A percentile compares a stretch with the other conserved stretches of the same genome.
Conservation (phyloP, 768 basidiomycete species). For the Kwoniella bestiolae region DNA sequence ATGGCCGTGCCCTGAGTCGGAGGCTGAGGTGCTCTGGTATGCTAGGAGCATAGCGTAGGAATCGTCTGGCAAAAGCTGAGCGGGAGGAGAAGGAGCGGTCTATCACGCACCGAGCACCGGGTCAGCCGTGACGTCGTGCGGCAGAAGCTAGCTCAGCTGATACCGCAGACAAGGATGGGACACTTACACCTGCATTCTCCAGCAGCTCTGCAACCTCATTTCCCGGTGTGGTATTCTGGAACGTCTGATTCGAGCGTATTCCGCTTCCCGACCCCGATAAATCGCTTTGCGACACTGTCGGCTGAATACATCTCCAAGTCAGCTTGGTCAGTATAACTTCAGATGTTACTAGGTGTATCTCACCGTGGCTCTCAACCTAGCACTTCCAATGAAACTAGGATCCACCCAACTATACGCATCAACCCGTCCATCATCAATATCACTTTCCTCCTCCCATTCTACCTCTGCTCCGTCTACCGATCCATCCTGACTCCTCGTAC, state of each 20-base stretch:
- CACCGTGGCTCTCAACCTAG: constrained; percentile 33
- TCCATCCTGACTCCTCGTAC: neutral
- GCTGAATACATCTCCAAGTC: constrained; percentile 6
- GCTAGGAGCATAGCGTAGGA: constrained; percentile 46
- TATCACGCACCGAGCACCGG: neutral
- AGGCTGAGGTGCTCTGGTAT: constrained; percentile 40
- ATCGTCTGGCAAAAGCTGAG: constrained; percentile 26
- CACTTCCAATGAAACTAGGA: constrained; percentile 41
- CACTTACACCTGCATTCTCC: constrained; percentile 22
- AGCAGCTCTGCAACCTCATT: constrained; percentile 10
- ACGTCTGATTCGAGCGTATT: constrained; percentile 1
- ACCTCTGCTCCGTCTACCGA: constrained; percentile 14
- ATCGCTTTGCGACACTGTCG: constrained; percentile 1
- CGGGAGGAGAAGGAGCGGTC: constrained; percentile 20
- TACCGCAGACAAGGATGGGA: neutral
- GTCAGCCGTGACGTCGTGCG: neutral
- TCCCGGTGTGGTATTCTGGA: neutral
- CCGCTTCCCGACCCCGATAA: neutral
- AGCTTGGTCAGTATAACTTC: neutral
- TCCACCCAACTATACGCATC: constrained; percentile 50
- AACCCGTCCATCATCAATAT: constrained; percentile 22
- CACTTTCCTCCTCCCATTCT: constrained; percentile 46
- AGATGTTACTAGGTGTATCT: constrained; percentile 5
- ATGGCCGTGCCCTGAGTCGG: constrained; percentile 17
- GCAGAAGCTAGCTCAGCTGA: neutral